phyloP scores from a whole-genome alignment of 495 filamentous ascomycete species.

The Darksidea phi region DNA sequence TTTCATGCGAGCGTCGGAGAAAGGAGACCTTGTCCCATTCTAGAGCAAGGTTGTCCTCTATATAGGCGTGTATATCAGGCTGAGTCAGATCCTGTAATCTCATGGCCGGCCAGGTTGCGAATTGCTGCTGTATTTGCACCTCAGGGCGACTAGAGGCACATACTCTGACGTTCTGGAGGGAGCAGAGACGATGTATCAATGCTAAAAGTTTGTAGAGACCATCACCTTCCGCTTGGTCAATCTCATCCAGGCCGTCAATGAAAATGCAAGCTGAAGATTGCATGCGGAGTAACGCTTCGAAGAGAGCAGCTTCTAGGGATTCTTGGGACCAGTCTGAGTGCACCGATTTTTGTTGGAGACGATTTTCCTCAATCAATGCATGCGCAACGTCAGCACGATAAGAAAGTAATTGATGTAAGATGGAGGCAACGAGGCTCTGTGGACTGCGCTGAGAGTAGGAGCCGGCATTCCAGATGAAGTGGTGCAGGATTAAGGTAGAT shows the following conservation, averaged over 20 bases:
- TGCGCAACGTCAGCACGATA: neutral
- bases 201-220: too few relatives aligned
- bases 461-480: slow-evolving; percentile 6
- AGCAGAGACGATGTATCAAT: neutral
- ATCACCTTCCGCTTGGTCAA: neutral
- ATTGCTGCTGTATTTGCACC: too few relatives aligned
- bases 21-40: neutral
- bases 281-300: neutral
- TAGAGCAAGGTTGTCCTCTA: too few relatives aligned
- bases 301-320: neutral
- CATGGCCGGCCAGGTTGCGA: too few relatives aligned
- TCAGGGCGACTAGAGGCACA: too few relatives aligned
- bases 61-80: too few relatives aligned
- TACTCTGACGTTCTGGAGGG: neutral
- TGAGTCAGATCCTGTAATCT: too few relatives aligned
- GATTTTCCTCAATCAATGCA: neutral
- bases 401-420: slow-evolving; percentile 4
- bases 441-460: neutral
- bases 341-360: neutral
- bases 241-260: neutral
- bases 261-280: neutral
- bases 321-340: neutral
- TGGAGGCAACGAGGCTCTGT: neutral
- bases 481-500: neutral
- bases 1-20: neutral